Evolutionary conservation across 257 asterid species (phyloP).

Genomic region (Vinca minor): DNA sequence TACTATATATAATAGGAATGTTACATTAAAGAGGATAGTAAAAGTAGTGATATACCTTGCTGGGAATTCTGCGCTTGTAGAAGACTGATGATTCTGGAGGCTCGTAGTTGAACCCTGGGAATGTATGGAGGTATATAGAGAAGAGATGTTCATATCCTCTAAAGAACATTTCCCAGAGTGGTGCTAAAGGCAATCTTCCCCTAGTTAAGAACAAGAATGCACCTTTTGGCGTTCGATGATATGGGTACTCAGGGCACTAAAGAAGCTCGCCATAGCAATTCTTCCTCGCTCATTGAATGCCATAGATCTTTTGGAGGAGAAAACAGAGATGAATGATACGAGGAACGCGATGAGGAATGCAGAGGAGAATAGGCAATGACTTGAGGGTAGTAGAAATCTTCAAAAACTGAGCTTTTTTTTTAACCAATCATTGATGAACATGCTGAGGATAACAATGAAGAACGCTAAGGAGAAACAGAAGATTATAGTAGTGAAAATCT

Average conservation of each 20-base stretch:
- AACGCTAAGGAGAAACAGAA: slow-evolving; percentile 39
- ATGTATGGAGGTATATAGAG: slow-evolving; percentile 62
- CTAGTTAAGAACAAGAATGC: slow-evolving; percentile 71
- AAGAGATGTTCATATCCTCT: slow-evolving; percentile 51
- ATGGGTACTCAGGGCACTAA: slow-evolving; percentile 50
- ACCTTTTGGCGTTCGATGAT: slow-evolving; percentile 40
- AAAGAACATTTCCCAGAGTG: slow-evolving; percentile 78
- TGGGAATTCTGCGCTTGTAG: slow-evolving; percentile 58
- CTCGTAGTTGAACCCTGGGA: slow-evolving; percentile 35
- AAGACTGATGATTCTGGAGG: slow-evolving; percentile 53
- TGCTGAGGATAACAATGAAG: slow-evolving; percentile 35
- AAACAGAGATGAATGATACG: slow-evolving; percentile 1
- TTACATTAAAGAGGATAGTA: too few species aligned
- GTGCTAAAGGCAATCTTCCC: slow-evolving; percentile 47
- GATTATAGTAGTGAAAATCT: slow-evolving; percentile 39
- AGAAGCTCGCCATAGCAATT: slow-evolving; percentile 63
- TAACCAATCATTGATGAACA: slow-evolving; percentile 48
- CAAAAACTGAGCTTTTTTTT: slow-evolving; percentile 37
- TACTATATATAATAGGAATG: too few species aligned
- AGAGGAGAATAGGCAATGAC: slow-evolving; percentile 38
- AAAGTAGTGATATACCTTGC: slow-evolving; percentile 44
- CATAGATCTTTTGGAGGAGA: slow-evolving; percentile 22
- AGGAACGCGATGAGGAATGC: slow-evolving; percentile 11
- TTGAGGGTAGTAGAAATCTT: slow-evolving; percentile 42
- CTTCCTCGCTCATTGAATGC: slow-evolving; percentile 55